Base-by-base conservation (phyloP, 352 stramenopile species). In the Phytophthora pisi region DNA sequence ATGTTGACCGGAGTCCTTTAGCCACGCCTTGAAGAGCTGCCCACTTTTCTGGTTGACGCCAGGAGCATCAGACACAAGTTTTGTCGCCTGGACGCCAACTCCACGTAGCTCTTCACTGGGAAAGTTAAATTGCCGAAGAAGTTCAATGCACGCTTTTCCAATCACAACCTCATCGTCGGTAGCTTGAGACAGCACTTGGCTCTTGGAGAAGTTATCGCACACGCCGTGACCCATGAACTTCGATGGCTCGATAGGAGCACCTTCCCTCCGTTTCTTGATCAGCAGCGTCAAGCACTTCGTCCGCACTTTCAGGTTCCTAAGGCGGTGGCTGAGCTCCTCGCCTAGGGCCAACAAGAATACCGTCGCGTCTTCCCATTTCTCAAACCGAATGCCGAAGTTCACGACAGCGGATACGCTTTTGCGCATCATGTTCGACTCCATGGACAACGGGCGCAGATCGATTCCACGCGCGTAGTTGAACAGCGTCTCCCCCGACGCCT, bases 321-420 rank as follows among this genome's bases (percentile, higher is more conserved):
- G 74, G 5, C 91, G 82, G 1, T 64, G 68, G 4, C 74, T 78
- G 15, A 97, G 55, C 56, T 98, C 92, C 16, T 90, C 82, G 0
- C 83, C 82, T 11, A 98, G 57, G 16, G 88, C 83, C 54, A 78
- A 77, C 34, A 98, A 68, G 51, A 98, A 98, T 15, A 82, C 73
- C 1, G 86, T 89, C n/a, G 88, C 78, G 26, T 92, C 79, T 31
- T 86, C 61, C 70, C 81, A 87, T 24, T 72, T 82, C n/a, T 93
- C 77, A 40, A 98, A 97, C 0, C 93, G 86, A 53, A 98, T 95
- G 1, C 93, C 93, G 65, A 96, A 98, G 70, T 97, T 97, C 8
- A 98, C 82, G n/a, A 98, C 89, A 2, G 93, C 90, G 11, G 90
- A 96, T 4, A 98, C 86, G 47, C 88, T 97, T 69, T 98, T 97